Evolutionary conservation across 2,329 filamentous ascomycete genomes (phyloP).

Genomic region (Trichothecium roseum): DNA sequence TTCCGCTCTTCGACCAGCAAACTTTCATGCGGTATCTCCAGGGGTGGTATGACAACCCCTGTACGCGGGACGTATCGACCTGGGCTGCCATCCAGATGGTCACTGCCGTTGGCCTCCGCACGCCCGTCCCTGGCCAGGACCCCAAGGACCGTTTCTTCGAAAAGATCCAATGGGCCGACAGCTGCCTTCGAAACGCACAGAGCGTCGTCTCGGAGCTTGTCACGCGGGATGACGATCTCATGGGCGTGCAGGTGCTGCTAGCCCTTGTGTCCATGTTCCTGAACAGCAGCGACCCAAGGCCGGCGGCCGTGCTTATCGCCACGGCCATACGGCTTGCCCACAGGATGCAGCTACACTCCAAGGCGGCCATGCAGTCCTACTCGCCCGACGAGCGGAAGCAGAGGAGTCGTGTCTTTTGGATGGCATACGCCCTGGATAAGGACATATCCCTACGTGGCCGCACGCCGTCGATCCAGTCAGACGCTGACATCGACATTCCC

Average conservation of each 20-base stretch:
- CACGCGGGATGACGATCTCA: constrained; percentile 22
- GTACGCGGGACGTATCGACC: constrained; percentile 11
- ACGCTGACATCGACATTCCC: constrained; percentile 29
- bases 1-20: constrained; percentile 25
- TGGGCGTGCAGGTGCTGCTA: constrained; percentile 27
- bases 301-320: constrained; percentile 25
- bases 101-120: constrained; percentile 23
- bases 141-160: constrained; percentile 1
- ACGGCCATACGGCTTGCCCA: constrained; percentile 28
- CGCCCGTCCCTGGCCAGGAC: constrained; percentile 6
- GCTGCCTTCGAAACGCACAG: constrained; percentile 26
- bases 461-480: constrained; percentile 26
- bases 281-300: constrained; percentile 23
- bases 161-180: constrained; percentile 12
- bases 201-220: constrained; percentile 26
- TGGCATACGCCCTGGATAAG: constrained; percentile 29
- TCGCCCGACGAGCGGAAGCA: constrained; percentile 20
- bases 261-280: constrained; percentile 27
- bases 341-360: constrained; percentile 22
- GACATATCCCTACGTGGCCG: constrained; percentile 22
- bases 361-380: constrained; percentile 11
- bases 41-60: constrained; percentile 19
- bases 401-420: constrained; percentile 27
- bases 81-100: constrained; percentile 30
- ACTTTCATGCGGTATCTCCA: constrained; percentile 25